Conservation (phyloP, 2,329 filamentous ascomycete species). For the Endoconidiophora laricicola region DNA sequence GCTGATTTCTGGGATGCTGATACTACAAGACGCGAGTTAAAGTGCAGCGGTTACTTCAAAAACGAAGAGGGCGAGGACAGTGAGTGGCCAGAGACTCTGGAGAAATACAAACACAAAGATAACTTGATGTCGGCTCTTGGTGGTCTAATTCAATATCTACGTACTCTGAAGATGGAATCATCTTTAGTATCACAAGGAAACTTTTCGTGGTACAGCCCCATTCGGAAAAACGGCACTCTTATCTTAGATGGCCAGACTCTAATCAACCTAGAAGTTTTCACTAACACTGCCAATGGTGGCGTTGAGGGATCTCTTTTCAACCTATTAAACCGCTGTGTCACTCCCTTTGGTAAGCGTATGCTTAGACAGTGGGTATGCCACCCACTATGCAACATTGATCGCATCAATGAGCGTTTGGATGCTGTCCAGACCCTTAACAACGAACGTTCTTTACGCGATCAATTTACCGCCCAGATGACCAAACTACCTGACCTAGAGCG, state of each 20-base stretch:
- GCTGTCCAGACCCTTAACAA: conserved; percentile 86
- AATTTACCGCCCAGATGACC: conserved; percentile 73
- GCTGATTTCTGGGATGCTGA: conserved; percentile 88
- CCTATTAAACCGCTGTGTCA: conserved; percentile 85
- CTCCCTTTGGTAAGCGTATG: conserved; percentile 89
- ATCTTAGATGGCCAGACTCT: conserved; percentile 90
- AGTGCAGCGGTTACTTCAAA: conserved; percentile 63
- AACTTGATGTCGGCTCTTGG: conserved; percentile 81
- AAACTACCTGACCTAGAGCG: conserved; percentile 91
- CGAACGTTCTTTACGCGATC: conserved; percentile 62
- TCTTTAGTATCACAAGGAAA: conserved; percentile 79
- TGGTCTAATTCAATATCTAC: conserved; percentile 73
- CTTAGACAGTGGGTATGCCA: conserved; percentile 97
- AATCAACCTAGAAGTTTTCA: conserved; percentile 94
- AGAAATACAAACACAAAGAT: conserved; percentile 59
- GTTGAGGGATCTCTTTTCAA: conserved; percentile 74
- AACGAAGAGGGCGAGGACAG: conserved; percentile 38
- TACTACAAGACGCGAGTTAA: conserved; percentile 63
- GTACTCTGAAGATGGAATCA: conserved; percentile 72
- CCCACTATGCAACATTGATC: conserved; percentile 67
- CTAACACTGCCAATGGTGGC: conserved; percentile 79
- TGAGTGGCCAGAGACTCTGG: conserved; percentile 59
- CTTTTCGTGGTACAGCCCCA: conserved; percentile 83
- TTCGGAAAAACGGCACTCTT: conserved; percentile 74
- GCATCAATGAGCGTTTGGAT: conserved; percentile 86